Evolutionary conservation across 768 basidiomycete genomes (phyloP).

Genomic region (Lactarius evosmus): DNA sequence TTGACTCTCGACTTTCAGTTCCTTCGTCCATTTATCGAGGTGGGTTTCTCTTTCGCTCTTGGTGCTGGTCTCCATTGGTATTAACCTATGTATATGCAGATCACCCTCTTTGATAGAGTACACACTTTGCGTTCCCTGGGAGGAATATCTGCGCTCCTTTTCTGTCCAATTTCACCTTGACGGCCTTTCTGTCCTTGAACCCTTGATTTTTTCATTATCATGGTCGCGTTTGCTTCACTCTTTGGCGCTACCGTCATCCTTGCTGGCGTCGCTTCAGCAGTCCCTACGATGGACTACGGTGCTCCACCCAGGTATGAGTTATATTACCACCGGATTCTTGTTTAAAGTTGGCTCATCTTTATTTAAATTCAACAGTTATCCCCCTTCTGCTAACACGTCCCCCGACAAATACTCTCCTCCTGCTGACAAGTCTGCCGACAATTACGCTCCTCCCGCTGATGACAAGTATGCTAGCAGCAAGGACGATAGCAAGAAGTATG

Average conservation of each 20-base stretch:
- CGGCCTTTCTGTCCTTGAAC: constrained; percentile 39
- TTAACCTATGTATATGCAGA: constrained; percentile 36
- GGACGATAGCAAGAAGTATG: constrained; percentile 24
- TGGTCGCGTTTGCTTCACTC: constrained; percentile 58
- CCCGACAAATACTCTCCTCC: too few species aligned
- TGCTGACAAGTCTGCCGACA: too few species aligned
- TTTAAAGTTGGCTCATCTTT: neutral
- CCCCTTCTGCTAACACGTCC: neutral
- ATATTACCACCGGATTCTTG: too few species aligned
- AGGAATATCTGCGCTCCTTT: constrained; percentile 49
- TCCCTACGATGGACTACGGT: constrained; percentile 43
- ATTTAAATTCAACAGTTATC: constrained; percentile 24
- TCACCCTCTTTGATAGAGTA: constrained; percentile 74
- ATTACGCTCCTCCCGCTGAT: too few species aligned
- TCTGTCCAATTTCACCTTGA: constrained; percentile 44
- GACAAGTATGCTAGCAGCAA: too few species aligned
- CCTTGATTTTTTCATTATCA: constrained; percentile 41
- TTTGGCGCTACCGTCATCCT: constrained; percentile 53
- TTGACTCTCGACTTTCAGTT: constrained; percentile 58
- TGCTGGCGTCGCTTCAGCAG: constrained; percentile 49
- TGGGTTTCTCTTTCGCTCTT: constrained; percentile 8
- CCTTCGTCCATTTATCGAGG: constrained; percentile 47
- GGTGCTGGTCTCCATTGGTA: neutral
- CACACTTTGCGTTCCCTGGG: constrained; percentile 54
- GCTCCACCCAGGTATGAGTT: neutral